A percentile compares a stretch with the other conserved stretches of the same genome.
These are phyloP conservation scores for Excoecaria cochinchinensis DNA, from an alignment of 345 rosid genomes.

Conservation along the genomic window DNA sequence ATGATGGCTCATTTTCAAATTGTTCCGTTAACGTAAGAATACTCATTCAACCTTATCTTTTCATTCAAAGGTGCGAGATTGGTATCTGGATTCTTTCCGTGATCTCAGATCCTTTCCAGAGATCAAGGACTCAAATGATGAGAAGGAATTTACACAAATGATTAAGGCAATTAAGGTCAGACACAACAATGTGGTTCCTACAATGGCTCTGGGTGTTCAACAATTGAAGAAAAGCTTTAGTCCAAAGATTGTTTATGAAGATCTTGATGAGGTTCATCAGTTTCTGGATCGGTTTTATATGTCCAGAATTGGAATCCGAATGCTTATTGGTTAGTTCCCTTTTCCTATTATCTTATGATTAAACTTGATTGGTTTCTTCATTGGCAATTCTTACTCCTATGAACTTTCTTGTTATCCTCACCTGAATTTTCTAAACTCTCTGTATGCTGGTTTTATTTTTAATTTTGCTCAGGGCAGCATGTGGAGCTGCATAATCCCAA, in stretches of 20 bases:
- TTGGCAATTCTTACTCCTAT: not conserved
- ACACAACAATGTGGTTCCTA: conserved; percentile 97
- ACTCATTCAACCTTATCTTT: not conserved
- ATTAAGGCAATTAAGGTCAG: conserved; percentile 95
- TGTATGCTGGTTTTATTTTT: conserved; percentile 6
- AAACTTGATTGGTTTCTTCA: not conserved
- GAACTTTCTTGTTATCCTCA: not conserved
- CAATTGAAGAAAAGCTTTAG: conserved; percentile 79
- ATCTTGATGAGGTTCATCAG: conserved; percentile 82
- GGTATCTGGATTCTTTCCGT: conserved; percentile 97
- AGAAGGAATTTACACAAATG: conserved; percentile 84
- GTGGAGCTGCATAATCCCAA: conserved; percentile 96
- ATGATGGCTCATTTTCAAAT: too few species aligned
- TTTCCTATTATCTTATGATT: conserved; percentile 1
- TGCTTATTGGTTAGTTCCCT: conserved; percentile 73
- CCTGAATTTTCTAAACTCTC: conserved; percentile 3
- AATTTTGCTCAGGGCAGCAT: conserved; percentile 83
- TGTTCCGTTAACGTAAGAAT: too few species aligned
- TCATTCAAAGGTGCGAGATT: conserved; percentile 81
- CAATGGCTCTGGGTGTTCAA: conserved; percentile 95
- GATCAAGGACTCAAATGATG: conserved; percentile 63
- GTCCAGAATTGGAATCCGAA: conserved; percentile 91
- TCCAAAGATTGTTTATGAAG: conserved; percentile 48
- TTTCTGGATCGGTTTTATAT: conserved; percentile 93
- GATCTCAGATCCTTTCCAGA: conserved; percentile 86